phyloP scores from a whole-genome alignment of 441 rosid genomes.

The Bocquillonia castaneifolia region DNA sequence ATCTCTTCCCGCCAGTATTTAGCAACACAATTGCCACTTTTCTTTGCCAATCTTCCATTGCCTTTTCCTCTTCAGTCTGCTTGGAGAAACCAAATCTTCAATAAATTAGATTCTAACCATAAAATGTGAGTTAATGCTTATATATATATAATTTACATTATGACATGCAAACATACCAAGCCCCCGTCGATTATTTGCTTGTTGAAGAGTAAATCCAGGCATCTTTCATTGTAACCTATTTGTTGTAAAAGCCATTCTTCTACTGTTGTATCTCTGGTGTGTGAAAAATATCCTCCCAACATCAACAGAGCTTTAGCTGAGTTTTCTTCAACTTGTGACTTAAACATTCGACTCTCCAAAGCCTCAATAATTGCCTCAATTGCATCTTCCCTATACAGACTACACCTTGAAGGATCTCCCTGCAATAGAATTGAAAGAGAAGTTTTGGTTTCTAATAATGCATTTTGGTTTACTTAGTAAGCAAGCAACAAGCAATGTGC shows the following conservation, averaged over 20 bases:
- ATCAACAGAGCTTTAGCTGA: constrained; percentile 47
- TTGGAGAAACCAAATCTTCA: neutral
- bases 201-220: constrained; percentile 21
- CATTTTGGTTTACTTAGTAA: neutral
- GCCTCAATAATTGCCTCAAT: constrained; percentile 40
- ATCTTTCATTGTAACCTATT: constrained; percentile 27
- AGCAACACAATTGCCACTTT: constrained; percentile 41
- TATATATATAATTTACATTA: neutral
- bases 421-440: too few species aligned
- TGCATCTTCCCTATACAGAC: constrained; percentile 63
- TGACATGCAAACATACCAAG: constrained; percentile 30
- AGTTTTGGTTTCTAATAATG: too few species aligned
- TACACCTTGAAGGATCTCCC: constrained; percentile 47
- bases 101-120: neutral
- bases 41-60: constrained; percentile 41
- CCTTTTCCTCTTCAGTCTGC: constrained; percentile 47
- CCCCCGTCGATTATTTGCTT: constrained; percentile 12
- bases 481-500: constrained; percentile 15
- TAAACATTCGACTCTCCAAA: constrained; percentile 32
- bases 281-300: constrained; percentile 43
- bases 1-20: constrained; percentile 30
- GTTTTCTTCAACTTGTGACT: constrained; percentile 44
- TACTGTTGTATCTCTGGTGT: constrained; percentile 27
- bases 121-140: neutral
- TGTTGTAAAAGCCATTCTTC: constrained; percentile 44